Evolutionary conservation across 179 eudicot species (phyloP).

Genomic region (Monotropa hypopitys): DNA sequence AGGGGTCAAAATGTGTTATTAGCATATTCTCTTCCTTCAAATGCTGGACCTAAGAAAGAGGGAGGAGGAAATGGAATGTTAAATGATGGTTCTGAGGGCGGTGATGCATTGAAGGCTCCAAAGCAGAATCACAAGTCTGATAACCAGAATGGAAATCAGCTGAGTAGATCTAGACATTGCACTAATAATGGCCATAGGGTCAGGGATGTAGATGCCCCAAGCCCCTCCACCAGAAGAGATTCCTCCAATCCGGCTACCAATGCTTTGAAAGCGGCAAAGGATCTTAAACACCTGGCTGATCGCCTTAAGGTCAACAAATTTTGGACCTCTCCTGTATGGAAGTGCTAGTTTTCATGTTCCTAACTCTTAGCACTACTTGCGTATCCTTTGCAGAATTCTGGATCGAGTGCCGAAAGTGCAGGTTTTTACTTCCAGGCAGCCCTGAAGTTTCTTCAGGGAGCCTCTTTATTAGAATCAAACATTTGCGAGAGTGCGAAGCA

Average conservation of each 20-base stretch:
- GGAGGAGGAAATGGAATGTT: constrained; percentile 21
- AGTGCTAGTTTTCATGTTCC: neutral
- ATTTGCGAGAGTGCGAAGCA: constrained; percentile 53
- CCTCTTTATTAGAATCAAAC: constrained; percentile 64
- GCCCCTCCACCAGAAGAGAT: constrained; percentile 78
- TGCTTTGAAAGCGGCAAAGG: constrained; percentile 79
- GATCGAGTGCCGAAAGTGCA: constrained; percentile 46
- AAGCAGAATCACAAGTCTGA: constrained; percentile 37
- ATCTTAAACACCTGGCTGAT: constrained; percentile 89
- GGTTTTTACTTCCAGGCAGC: constrained; percentile 76
- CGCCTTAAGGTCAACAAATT: constrained; percentile 56
- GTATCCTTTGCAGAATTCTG: constrained; percentile 43
- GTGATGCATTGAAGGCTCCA: constrained; percentile 31
- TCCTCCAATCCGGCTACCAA: constrained; percentile 53
- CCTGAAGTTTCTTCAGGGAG: constrained; percentile 84
- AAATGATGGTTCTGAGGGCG: constrained; percentile 26
- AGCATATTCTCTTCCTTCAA: constrained; percentile 11
- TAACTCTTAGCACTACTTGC: constrained; percentile 10
- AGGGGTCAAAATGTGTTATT: constrained; percentile 28
- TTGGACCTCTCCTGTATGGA: constrained; percentile 8
- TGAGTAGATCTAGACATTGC: constrained; percentile 27
- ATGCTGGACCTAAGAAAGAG: constrained; percentile 24
- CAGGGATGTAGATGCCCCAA: constrained; percentile 50
- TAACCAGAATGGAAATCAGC: constrained; percentile 34
- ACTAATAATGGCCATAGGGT: constrained; percentile 40